Conservation (phyloP, 139 green algal genomes). For the Closterium sp. region DNA sequence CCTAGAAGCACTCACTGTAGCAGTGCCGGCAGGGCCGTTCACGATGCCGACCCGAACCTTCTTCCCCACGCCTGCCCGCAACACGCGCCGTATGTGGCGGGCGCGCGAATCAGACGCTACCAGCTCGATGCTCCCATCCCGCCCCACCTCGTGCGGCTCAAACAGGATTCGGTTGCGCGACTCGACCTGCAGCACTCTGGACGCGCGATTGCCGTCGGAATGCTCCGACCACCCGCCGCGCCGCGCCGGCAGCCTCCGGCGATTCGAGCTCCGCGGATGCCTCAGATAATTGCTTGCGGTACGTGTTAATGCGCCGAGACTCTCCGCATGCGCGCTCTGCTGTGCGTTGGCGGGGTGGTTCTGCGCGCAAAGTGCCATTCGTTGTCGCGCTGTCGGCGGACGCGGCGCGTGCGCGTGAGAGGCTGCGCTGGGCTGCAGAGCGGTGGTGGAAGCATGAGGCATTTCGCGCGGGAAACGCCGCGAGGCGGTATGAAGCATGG, state of each 20-base stretch:
- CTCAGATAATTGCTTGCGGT: background rate
- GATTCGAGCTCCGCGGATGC: background rate
- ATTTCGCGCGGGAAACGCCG: no score
- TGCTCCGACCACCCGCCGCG: background rate
- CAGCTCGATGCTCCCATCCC: conserved; percentile 1
- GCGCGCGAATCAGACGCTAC: conserved; percentile 2
- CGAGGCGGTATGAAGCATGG: no score
- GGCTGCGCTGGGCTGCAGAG: no score
- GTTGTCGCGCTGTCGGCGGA: no score
- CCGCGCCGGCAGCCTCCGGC: no score
- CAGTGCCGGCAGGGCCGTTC: background rate
- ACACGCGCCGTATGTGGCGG: conserved; percentile 8
- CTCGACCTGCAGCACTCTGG: background rate
- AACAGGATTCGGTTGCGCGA: background rate
- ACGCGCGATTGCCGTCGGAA: background rate
- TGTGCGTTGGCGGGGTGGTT: background rate
- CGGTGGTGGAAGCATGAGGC: no score
- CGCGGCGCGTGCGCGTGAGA: no score
- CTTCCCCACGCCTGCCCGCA: background rate
- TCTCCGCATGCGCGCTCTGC: background rate
- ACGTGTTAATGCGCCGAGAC: background rate
- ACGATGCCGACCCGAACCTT: background rate
- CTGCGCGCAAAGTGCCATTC: no score
- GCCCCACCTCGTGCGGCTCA: background rate
- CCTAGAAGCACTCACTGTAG: no score